Percentiles rank a stretch among this genome's conserved stretches.
These are phyloP conservation scores for Eremochloa ophiuroides DNA, from an alignment of 176 grass and related monocot genomes.

Conservation along the genomic window DNA sequence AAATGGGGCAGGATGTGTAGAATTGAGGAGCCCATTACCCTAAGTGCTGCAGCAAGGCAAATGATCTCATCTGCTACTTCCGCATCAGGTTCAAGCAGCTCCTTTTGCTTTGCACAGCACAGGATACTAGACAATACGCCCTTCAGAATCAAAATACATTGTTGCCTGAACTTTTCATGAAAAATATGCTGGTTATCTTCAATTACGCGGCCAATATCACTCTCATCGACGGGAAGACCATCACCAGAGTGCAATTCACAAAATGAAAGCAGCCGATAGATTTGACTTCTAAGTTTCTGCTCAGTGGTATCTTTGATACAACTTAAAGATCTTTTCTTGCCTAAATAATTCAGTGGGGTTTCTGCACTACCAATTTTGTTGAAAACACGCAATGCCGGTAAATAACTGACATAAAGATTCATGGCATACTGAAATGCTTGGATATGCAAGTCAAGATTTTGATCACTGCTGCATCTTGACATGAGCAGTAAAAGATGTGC, in stretches of 20 bases:
- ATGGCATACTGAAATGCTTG: constrained; percentile 6
- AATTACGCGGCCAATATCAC: constrained; percentile 23
- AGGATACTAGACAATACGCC: constrained; percentile 26
- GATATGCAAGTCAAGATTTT: constrained; percentile 3
- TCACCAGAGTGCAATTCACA: constrained; percentile 24
- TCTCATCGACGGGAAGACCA: not conserved
- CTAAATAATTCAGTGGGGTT: not conserved
- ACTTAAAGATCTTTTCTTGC: not conserved
- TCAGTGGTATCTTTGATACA: not conserved
- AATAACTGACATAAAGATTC: constrained; percentile 20
- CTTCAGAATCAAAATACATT: constrained; percentile 19
- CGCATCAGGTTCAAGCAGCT: not conserved
- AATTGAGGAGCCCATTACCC: constrained; percentile 30
- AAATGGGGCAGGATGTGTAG: constrained; percentile 22
- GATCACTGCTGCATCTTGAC: constrained; percentile 12
- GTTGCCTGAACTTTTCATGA: constrained; percentile 34
- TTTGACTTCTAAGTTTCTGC: constrained; percentile 33
- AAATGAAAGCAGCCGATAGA: constrained; percentile 31
- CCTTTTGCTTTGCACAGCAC: constrained; percentile 5
- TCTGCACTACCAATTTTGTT: not conserved
- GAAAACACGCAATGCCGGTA: constrained; percentile 18
- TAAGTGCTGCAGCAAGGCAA: constrained; percentile 41
- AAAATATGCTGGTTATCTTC: constrained; percentile 41
- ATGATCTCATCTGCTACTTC: constrained; percentile 33
- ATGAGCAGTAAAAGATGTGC: constrained; percentile 40